phyloP scores from a whole-genome alignment of 2,329 filamentous ascomycete genomes.

The Microcyclospora pomicola region DNA sequence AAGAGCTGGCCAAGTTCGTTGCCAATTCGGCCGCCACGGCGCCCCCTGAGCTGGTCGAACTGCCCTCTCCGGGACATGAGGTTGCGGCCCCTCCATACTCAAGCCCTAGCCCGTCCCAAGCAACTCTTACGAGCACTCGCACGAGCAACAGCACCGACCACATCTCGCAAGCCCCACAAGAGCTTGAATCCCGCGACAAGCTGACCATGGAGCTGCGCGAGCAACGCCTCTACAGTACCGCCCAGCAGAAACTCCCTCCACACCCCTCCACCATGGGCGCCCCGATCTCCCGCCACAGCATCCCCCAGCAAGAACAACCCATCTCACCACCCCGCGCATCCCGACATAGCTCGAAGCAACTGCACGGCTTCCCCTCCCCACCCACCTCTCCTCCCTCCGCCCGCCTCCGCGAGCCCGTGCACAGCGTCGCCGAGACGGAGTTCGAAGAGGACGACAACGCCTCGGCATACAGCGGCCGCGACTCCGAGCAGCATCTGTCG shows the following conservation, averaged over 20 bases:
- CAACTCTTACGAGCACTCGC: conserved; percentile 9
- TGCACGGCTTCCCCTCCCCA: conserved; percentile 3
- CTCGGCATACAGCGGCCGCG: conserved; percentile 16
- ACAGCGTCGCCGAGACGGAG: conserved; percentile 12
- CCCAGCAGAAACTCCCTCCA: conserved; percentile 1
- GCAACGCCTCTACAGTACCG: not conserved
- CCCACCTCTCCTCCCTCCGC: conserved; percentile 2
- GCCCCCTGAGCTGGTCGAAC: conserved; percentile 4
- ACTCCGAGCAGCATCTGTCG: conserved; percentile 8
- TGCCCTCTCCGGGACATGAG: conserved; percentile 2
- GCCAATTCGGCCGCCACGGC: conserved; percentile 1
- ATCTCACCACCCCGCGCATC: conserved; percentile 4
- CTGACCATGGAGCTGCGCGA: conserved; percentile 3
- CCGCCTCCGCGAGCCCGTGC: conserved; percentile 4
- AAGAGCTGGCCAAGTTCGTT: conserved; percentile 18
- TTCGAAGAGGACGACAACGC: conserved; percentile 13
- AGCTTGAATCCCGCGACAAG: conserved; percentile 8
- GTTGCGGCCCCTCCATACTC: not conserved
- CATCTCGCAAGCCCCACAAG: conserved; percentile 4
- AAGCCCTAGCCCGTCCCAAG: not conserved
- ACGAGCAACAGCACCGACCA: not conserved
- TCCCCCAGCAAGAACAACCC: not conserved
- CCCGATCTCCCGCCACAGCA: not conserved
- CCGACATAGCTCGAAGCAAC: conserved; percentile 2
- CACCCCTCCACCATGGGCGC: not conserved